Evolutionary conservation across 2,329 filamentous ascomycete genomes (phyloP).

Genomic region (Mariannaea sp.): DNA sequence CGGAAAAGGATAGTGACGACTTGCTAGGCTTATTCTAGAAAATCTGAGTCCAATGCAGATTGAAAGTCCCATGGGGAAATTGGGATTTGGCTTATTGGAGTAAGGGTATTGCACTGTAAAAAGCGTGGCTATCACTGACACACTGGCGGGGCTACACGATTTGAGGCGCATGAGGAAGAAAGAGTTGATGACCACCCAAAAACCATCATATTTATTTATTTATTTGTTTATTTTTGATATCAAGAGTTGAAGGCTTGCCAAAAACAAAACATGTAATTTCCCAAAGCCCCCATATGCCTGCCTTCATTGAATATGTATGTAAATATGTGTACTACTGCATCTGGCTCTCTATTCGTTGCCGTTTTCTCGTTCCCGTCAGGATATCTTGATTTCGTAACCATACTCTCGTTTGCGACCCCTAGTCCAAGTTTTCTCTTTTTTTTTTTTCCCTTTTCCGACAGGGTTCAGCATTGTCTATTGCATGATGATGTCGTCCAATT

Average conservation of each 20-base stretch:
- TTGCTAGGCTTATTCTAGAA: constrained; percentile 53
- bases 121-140: constrained; percentile 19
- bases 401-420: background rate
- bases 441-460: background rate
- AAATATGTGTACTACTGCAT: constrained; percentile 25
- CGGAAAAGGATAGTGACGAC: constrained; percentile 66
- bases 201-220: too few species aligned
- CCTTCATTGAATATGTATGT: background rate
- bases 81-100: constrained; percentile 23
- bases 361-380: constrained; percentile 18
- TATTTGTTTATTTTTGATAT: constrained; percentile 23
- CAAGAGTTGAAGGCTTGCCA: constrained; percentile 27
- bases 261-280: constrained; percentile 33
- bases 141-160: constrained; percentile 20
- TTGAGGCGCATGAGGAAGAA: constrained; percentile 26
- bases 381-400: constrained; percentile 16
- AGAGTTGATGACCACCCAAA: constrained; percentile 28
- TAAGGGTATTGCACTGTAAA: constrained; percentile 26
- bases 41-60: constrained; percentile 4
- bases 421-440: background rate
- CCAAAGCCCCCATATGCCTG: constrained; percentile 17
- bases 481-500: constrained; percentile 18
- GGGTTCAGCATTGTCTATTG: background rate
- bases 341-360: constrained; percentile 11
- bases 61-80: constrained; percentile 16